These are phyloP conservation scores for Nephelium lappaceum DNA, from an alignment of 345 rosid species.

Conservation along the genomic window DNA sequence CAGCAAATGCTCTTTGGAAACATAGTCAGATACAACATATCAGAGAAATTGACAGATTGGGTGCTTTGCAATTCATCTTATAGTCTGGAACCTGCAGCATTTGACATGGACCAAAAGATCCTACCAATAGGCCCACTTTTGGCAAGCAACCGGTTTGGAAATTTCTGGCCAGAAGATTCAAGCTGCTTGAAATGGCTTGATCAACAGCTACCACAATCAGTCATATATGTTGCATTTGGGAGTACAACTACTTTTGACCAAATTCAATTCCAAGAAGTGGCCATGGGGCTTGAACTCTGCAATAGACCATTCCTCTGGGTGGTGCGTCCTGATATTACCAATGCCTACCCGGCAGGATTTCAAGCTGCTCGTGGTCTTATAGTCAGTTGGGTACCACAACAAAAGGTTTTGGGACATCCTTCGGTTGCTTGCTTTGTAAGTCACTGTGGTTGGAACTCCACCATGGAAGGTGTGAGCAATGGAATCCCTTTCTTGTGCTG, in stretches of 20 bases:
- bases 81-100: slow-evolving; percentile 38
- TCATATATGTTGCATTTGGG: slow-evolving; percentile 45
- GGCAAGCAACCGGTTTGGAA: slow-evolving; percentile 7
- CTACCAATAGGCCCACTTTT: slow-evolving; percentile 34
- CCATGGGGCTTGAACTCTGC: slow-evolving; percentile 31
- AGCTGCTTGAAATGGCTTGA: slow-evolving; percentile 39
- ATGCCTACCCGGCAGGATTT: slow-evolving; percentile 19
- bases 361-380: slow-evolving; percentile 5
- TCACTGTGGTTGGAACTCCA: slow-evolving; percentile 71
- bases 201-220: slow-evolving; percentile 32
- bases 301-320: slow-evolving; percentile 25
- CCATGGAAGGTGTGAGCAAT: slow-evolving; percentile 49
- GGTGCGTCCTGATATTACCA: background rate
- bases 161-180: slow-evolving; percentile 35
- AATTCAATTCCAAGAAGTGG: slow-evolving; percentile 33
- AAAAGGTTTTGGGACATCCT: slow-evolving; percentile 30
- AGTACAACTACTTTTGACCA: slow-evolving; percentile 22
- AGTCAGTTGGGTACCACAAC: slow-evolving; percentile 49
- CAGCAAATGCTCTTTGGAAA: slow-evolving; percentile 33
- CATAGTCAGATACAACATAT: slow-evolving; percentile 16
- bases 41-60: slow-evolving; percentile 34
- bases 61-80: slow-evolving; percentile 34
- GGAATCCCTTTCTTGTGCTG: slow-evolving; percentile 60
- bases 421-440: slow-evolving; percentile 50
- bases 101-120: background rate